Evolutionary conservation across 1,139 yeast genomes (phyloP), one percentile per base, ranked within the genome.

Genomic region (Blastobotrys raffinosifermentans): DNA sequence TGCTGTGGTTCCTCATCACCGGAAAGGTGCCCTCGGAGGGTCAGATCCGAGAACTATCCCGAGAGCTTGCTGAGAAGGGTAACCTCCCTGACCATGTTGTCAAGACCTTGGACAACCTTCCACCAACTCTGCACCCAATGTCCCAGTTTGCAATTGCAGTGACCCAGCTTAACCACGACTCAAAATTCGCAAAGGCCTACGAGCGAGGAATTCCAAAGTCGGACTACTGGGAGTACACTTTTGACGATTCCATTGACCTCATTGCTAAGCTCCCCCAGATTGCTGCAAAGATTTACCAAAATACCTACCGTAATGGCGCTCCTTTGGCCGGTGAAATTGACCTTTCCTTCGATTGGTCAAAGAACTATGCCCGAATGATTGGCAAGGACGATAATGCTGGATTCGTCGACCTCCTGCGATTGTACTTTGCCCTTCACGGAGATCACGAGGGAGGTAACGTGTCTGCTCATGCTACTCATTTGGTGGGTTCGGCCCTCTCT

Each of bases 361-460:
- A 85, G 60, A 89, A 89, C 74, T 79, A 86, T 64, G 85, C 96
- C 51, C 67, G 71, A 58, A 67, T 84, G 67, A 73, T 87, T 59
- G 96, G 97, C 58, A 82, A 70, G 67, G 89, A 86, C 60, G 72
- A 72, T 51, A 79, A 83, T 72, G 60, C 66, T 53, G 93, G 85
- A 66, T 89, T 89, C 63, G 76, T 83, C 46, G 94, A 87, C 68
- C 76, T 89, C 59, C 80, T 87, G 79, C 80, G 96, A 72, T 75
- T 89, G 60, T 89, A 89, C 75, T 75, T 86, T 61, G 85, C 96
- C 51, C 81, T 89, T 59, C 97, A 89, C 73, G 87, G 94, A 40
- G 97, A 89, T 67, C 97, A 89, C 73, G 97, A 89, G 73, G 97
- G 97, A 72, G 97, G 97, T 69, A 89, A 89, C 65, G 97, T 89